Evolutionary conservation across 2,329 filamentous ascomycete genomes (phyloP), one percentile per base, ranked within the genome.

Genomic region (Chaetomium olivaceum): DNA sequence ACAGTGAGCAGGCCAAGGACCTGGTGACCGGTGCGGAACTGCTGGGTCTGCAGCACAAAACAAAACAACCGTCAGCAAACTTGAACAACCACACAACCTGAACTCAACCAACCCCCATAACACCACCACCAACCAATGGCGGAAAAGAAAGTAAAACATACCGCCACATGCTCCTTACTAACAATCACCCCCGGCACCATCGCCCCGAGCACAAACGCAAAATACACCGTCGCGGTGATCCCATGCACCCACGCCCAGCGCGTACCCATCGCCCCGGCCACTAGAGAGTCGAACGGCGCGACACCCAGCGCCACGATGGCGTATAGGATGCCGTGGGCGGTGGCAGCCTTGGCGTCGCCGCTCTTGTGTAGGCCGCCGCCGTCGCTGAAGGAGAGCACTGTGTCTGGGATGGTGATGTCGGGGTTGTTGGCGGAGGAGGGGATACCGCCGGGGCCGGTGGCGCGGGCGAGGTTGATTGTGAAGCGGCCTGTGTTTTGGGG

Each of bases 271-370:
- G 66, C 68, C 21, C 66, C 65, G 0, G 68, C 71, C 1, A 72
- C 57, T 1, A 73, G 57, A 46, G 65, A 57, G 59, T 74, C 73
- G 12, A 72, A 61, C 7, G 73, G 73, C 8, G 71, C 71, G 1
- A 72, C 54, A 11, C 66, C 69, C 14, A 74, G 67, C 19, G 70
- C 66, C 1, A 63, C 66, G 4, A 74, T 59, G 3, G 66, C 70
- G 52, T 72, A 69, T 11, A 74, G 29, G 4, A 73, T 58, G 16
- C 73, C 73, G 58, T 74, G 73, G 3, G 71, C 73, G 1, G 69
- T 62, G 16, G 69, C 71, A 0, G 61, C 66, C 27, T 36, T 52
- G 16, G 39, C 16, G 61, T 67, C 61, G 54, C 46, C 25, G 64
- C 68, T 66, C 8, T 56, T 54, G 12, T 48, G 29, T 9, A 59